Evolutionary conservation across 495 filamentous ascomycete species (phyloP).

Genomic region (Penicillium bovifimosum): DNA sequence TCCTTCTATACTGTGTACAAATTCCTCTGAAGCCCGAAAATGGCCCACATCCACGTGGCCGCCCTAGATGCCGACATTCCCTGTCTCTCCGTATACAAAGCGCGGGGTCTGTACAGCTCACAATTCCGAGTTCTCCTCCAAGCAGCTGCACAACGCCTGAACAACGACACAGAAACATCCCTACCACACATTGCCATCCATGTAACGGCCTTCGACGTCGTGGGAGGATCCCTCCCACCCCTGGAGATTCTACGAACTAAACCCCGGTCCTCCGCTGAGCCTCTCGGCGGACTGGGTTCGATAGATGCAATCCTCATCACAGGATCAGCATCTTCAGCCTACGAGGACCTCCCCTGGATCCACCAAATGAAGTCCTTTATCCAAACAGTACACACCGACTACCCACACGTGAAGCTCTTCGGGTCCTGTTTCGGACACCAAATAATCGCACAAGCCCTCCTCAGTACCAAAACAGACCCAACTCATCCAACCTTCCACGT

Average conservation of each 20-base stretch:
- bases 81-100: constrained; percentile 29
- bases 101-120: constrained; percentile 36
- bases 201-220: constrained; percentile 36
- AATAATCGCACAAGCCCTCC: constrained; percentile 39
- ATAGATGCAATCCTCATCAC: constrained; percentile 41
- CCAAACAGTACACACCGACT: constrained; percentile 28
- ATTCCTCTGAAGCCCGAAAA: no score
- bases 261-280: constrained; percentile 3
- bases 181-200: constrained; percentile 21
- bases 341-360: constrained; percentile 37
- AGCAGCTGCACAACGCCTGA: constrained; percentile 27
- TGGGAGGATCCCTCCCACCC: constrained; percentile 30
- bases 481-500: constrained; percentile 17
- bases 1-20: no score
- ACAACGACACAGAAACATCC: constrained; percentile 9
- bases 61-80: constrained; percentile 39
- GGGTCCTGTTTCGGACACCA: constrained; percentile 49
- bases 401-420: constrained; percentile 42
- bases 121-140: constrained; percentile 34
- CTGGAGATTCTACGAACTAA: constrained; percentile 22
- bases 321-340: constrained; percentile 32
- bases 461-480: neutral
- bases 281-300: constrained; percentile 9
- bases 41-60: constrained; percentile 34
- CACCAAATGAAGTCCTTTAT: constrained; percentile 25